phyloP scores from a whole-genome alignment of 169 alveolate species.

The Perkinsus chesapeaki region DNA sequence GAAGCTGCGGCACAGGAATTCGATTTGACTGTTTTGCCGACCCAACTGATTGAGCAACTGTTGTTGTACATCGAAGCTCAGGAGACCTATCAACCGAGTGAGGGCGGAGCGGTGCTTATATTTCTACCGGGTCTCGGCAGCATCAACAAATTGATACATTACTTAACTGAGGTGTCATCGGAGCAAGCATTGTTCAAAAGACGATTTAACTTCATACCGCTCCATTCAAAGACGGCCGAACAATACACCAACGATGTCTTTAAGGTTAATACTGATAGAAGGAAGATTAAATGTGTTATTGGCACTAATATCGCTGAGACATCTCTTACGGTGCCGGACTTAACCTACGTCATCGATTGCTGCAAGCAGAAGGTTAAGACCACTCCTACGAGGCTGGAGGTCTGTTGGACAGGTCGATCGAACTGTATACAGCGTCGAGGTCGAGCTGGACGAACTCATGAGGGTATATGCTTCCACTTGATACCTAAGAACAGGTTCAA shows the following conservation, averaged over 20 bases:
- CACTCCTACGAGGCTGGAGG: slow-evolving; percentile 61
- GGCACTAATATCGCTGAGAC: slow-evolving; percentile 90
- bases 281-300: slow-evolving; percentile 61
- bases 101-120: not conserved
- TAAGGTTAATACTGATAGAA: slow-evolving; percentile 39
- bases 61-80: not conserved
- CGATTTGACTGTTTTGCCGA: not conserved
- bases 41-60: not conserved
- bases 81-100: not conserved
- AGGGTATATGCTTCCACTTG: slow-evolving; percentile 76
- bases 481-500: slow-evolving; percentile 41
- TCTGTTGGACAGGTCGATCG: slow-evolving; percentile 67
- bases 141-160: not conserved
- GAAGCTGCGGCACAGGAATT: not conserved
- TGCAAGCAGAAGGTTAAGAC: slow-evolving; percentile 61
- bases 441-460: slow-evolving; percentile 85
- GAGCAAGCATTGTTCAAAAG: not conserved
- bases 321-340: slow-evolving; percentile 80
- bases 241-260: slow-evolving; percentile 48
- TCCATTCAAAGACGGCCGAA: slow-evolving; percentile 34
- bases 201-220: not conserved
- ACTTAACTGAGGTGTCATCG: not conserved
- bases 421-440: slow-evolving; percentile 80
- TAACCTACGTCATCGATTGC: slow-evolving; percentile 75
- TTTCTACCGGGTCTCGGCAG: not conserved